Conservation (phyloP, 495 filamentous ascomycete genomes). For the Daldinia grandis region DNA sequence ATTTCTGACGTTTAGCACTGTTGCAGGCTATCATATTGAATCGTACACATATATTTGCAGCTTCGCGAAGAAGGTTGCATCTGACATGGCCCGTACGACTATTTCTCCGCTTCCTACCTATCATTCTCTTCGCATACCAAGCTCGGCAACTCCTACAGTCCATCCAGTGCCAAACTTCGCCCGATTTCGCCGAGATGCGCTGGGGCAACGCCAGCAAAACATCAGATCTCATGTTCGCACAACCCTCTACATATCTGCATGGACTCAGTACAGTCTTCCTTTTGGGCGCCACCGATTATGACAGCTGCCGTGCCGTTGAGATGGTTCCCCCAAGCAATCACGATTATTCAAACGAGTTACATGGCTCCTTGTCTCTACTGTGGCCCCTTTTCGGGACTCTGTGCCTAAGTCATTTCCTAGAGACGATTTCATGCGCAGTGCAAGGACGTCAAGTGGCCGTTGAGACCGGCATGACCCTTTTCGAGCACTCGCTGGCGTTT, state of each 20-base stretch:
- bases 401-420: constrained; percentile 86
- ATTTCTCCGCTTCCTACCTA: constrained; percentile 74
- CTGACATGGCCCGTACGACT: constrained; percentile 77
- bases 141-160: constrained; percentile 76
- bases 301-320: constrained; percentile 73
- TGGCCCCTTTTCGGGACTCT: constrained; percentile 89
- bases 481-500: constrained; percentile 96
- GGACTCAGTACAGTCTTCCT: constrained; percentile 71
- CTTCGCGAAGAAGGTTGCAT: constrained; percentile 76
- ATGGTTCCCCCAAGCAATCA: constrained; percentile 67
- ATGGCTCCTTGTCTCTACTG: constrained; percentile 80
- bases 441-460: constrained; percentile 80
- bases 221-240: constrained; percentile 75
- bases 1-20: constrained; percentile 44
- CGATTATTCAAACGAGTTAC: constrained; percentile 54
- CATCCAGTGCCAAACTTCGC: constrained; percentile 91
- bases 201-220: constrained; percentile 75
- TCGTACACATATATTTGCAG: constrained; percentile 91
- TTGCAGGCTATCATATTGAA: constrained; percentile 79
- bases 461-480: constrained; percentile 95
- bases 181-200: constrained; percentile 73
- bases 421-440: constrained; percentile 86
- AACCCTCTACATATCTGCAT: constrained; percentile 74
- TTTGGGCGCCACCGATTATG: constrained; percentile 70
- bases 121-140: constrained; percentile 76